phyloP scores from a whole-genome alignment of 2,329 filamentous ascomycete genomes.

The Alternaria sp. region DNA sequence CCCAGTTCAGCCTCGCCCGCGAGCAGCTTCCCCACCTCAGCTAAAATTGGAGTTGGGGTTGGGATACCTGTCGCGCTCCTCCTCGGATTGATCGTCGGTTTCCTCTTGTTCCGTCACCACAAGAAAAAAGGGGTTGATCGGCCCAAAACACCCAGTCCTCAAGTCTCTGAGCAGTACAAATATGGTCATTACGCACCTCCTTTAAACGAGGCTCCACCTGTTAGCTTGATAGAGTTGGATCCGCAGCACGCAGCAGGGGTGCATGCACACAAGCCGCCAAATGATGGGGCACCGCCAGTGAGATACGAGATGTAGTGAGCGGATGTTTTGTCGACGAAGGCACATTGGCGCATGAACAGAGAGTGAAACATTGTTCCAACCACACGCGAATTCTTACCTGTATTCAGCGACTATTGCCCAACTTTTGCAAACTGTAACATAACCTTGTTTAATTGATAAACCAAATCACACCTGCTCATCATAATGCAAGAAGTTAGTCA shows the following conservation, averaged over 20 bases:
- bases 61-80: conserved; percentile 4
- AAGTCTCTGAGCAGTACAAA: neutral
- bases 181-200: neutral
- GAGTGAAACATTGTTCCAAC: neutral
- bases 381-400: too few relatives aligned
- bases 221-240: neutral
- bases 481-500: neutral
- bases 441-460: neutral
- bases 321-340: neutral
- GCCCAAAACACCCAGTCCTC: neutral
- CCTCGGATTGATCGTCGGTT: neutral
- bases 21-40: conserved; percentile 1
- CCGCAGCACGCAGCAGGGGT: neutral
- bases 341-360: too few relatives aligned
- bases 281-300: neutral
- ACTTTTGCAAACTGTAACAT: neutral
- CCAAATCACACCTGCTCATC: neutral
- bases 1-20: neutral
- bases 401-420: neutral
- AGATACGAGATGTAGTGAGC: neutral
- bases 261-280: neutral
- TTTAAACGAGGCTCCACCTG: neutral
- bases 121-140: neutral
- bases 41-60: conserved; percentile 5
- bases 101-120: conserved; percentile 2